phyloP scores from a whole-genome alignment of 257 asterid species.

The Fraxinus excelsior region DNA sequence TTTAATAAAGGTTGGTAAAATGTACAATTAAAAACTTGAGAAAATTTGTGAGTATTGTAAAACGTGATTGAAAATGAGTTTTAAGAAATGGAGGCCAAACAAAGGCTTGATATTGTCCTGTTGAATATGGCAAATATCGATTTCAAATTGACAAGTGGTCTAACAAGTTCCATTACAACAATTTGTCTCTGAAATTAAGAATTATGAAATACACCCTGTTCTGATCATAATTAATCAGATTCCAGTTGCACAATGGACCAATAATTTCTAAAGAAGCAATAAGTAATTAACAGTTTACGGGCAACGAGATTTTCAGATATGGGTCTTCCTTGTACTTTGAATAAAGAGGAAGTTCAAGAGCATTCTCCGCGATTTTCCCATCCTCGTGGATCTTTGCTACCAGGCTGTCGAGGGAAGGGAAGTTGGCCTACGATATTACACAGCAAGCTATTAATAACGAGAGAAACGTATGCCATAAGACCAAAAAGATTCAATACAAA shows the following conservation, averaged over 20 bases:
- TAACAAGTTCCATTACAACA: neutral
- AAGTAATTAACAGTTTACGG: constrained; percentile 12
- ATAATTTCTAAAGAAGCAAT: neutral
- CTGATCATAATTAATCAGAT: neutral
- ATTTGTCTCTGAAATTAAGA: too few species aligned
- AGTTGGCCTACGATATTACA: constrained; percentile 55
- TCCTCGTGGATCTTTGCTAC: constrained; percentile 80
- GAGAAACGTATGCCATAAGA: neutral
- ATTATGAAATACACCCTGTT: too few species aligned
- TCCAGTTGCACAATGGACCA: neutral
- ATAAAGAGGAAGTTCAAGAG: constrained; percentile 69
- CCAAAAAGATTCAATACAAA: neutral
- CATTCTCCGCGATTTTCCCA: constrained; percentile 64
- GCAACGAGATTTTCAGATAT: constrained; percentile 32
- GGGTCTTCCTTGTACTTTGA: constrained; percentile 66
- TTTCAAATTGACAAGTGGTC: neutral
- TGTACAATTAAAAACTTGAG: too few species aligned
- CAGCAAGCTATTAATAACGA: neutral
- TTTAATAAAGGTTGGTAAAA: too few species aligned
- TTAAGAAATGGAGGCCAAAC: too few species aligned
- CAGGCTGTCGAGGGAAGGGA: constrained; percentile 72
- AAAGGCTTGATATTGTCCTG: too few species aligned
- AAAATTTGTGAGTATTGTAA: too few species aligned
- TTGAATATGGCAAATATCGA: neutral
- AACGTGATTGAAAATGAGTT: too few species aligned